Evolutionary conservation across 768 basidiomycete genomes (phyloP), one percentile per base, ranked within the genome.

Genomic region (Amanita phalloides): DNA sequence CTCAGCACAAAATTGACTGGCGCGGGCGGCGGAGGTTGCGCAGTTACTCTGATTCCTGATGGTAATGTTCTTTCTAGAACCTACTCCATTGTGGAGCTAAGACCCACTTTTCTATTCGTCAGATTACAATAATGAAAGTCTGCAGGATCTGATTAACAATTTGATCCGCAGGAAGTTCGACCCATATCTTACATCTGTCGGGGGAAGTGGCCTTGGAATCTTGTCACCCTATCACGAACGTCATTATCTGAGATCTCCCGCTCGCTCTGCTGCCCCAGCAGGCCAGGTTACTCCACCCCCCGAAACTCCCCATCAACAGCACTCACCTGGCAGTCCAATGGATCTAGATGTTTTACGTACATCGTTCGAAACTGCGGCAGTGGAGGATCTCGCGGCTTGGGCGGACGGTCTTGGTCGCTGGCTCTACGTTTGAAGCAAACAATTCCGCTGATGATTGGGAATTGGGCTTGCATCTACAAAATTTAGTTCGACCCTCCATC

Each of bases 11-110:
- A 97, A 71, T 69, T 99, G 52, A 99, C 96, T 6, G 96, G 96
- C 38, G 95, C 96, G 6, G 96, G 96, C 28, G 96, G 96, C 37
- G 96, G 96, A 23, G 96, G 96, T n/a, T 98, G 96, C 62, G 85
- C 93, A 4, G 91, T 98, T 28, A 95, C 94, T 10, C 78, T 98
- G 33, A 76, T 99, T 48, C 96, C 96, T 48, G 93, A 97, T 69
- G 80, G 95, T 94, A 58, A 57, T 5, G 84, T 69, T 6, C 1
- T 33, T 46, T 37, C 25, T 32, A 35, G 43, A 21, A 48, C 26
- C 38, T 25, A 48, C 47, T 49, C 56, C 20, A 28, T 26, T 42
- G 36, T 28, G 44, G 44, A 38, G 48, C 51, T 49, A 38, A 39
- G 33, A 47, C 48, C 49, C 43, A 55, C 56, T 53, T 35, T 52